Conservation (phyloP, 2,329 filamentous ascomycete species). For the Ophiostoma quercus region DNA sequence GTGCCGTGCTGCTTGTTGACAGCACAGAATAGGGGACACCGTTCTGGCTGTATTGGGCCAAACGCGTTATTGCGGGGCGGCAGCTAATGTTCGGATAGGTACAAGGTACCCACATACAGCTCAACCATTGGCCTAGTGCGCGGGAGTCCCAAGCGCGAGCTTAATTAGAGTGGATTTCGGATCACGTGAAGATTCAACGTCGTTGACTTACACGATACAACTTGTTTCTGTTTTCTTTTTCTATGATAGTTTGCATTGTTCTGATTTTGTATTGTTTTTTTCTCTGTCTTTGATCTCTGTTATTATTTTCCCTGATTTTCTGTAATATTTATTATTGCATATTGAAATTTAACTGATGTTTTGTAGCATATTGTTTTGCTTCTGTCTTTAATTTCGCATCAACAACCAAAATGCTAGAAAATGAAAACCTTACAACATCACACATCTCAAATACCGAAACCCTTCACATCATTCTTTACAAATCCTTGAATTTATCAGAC, state of each 20-base stretch:
- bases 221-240: background rate
- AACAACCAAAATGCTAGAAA: no score
- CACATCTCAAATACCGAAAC: no score
- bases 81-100: conserved; percentile 1
- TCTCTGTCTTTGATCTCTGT: background rate
- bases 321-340: no score
- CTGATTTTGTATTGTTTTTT: background rate
- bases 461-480: no score
- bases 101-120: conserved; percentile 3
- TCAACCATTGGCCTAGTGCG: background rate
- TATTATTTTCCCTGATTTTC: no score
- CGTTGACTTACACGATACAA: background rate
- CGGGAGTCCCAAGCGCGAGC: conserved; percentile 12
- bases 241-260: background rate
- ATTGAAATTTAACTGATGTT: no score
- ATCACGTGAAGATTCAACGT: background rate
- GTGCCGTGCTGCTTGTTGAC: conserved; percentile 1
- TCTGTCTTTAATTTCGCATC: no score
- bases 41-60: background rate
- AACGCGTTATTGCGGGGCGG: conserved; percentile 11
- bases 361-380: background rate
- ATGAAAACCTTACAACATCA: no score
- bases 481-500: background rate
- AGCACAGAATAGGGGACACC: background rate
- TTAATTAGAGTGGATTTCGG: background rate